Base-by-base conservation (phyloP, 2,329 filamentous ascomycete genomes). In the Neoascochyta sp. region DNA sequence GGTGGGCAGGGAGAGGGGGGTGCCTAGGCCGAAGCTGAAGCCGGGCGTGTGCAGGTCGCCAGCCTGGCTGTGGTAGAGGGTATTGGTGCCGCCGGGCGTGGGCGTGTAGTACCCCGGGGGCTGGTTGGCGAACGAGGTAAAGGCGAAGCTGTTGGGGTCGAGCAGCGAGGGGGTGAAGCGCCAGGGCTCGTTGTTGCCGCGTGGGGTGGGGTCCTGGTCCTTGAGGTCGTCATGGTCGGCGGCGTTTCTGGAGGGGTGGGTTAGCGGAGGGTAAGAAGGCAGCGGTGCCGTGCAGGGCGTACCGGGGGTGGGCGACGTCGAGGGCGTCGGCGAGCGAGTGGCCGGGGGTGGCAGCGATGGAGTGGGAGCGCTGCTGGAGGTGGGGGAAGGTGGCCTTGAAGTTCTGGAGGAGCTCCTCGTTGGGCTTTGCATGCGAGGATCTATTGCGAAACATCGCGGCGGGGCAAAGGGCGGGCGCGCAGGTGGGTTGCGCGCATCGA, bases 101-200 rank as follows among this genome's bases (percentile, higher is more conserved):
- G 89, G 86, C 6, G 87, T 89, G 64, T 94, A 95, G 64, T 92
- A 92, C 9, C 82, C 85, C 10, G 84, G 77, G 24, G 83, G 77
- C 43, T 89, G 84, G 62, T 85, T 86, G 43, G 83, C 80, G 54
- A 94, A 90, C 33, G 75, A 74, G 37, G 79, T 74, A 64, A 95
- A 95, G 14, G 80, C 78, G 60, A 86, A 86, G 16, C 86, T 84
- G 60, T 83, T 87, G 11, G 87, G 80, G 57, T 96, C 90, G 57
- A 96, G 75, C 34, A 94, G 71, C 13, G 88, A 92, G 4, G 89
- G 87, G 3, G 89, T 94, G 54, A 95, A 88, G 45, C 84, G 78
- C 81, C 89, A 92, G 49, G 76, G 80, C 48, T 95, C 88, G 52
- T 83, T 80, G 22, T 83, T 76, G 11, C 81, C 83, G 58, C 84